Conservation (phyloP, 2,329 filamentous ascomycete species). For the Rugonectria rugulosa region DNA sequence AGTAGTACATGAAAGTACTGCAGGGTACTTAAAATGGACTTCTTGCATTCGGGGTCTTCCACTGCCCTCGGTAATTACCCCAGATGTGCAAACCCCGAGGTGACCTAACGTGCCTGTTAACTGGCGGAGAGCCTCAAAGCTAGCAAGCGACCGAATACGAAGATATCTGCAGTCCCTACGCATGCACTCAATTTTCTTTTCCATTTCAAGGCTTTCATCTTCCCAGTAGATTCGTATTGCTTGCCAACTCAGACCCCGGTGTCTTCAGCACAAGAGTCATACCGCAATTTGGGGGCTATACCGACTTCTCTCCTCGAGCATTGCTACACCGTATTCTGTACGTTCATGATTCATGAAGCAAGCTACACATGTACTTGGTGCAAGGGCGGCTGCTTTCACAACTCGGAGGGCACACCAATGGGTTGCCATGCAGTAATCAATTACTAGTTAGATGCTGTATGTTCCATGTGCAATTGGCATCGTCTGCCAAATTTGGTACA, state of each 20-base stretch:
- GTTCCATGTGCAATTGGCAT: too few relatives aligned
- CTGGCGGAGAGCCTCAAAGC: conserved; percentile 9
- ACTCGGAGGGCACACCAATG: too few relatives aligned
- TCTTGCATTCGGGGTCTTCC: conserved; percentile 19
- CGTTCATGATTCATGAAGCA: not conserved
- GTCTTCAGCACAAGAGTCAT: conserved; percentile 12
- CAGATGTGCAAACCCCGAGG: conserved; percentile 2
- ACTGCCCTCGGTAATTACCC: not conserved
- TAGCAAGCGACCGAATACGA: conserved; percentile 1
- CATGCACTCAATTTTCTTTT: not conserved
- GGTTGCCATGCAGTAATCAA: too few relatives aligned
- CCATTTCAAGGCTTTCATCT: conserved; percentile 4
- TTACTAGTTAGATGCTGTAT: too few relatives aligned
- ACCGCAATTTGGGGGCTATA: conserved; percentile 1
- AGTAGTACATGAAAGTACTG: conserved; percentile 27
- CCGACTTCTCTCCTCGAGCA: not conserved
- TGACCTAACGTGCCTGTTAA: conserved; percentile 18
- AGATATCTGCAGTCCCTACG: not conserved
- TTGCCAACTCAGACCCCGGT: conserved; percentile 16
- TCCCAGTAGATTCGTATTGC: not conserved
- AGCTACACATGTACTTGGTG: conserved; percentile 17
- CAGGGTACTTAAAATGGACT: conserved; percentile 21
- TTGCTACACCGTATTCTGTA: too few relatives aligned
- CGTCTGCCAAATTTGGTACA: conserved; percentile 9
- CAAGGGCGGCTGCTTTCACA: too few relatives aligned